Evolutionary conservation across 495 filamentous ascomycete species (phyloP), one percentile per base, ranked within the genome.

Genomic region (Xeromyces bisporus): DNA sequence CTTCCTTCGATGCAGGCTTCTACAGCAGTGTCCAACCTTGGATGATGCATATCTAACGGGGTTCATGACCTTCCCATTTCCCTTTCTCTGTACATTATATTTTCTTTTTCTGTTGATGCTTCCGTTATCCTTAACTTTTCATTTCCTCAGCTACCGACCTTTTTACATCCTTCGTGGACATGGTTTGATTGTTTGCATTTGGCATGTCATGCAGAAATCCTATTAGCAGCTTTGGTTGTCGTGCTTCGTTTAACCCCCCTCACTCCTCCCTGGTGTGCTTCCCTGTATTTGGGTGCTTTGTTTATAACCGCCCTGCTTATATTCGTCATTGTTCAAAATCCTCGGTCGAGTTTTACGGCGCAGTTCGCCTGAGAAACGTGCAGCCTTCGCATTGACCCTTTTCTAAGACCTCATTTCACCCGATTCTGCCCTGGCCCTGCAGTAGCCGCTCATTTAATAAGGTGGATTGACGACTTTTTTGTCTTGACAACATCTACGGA

Each of bases 81-180:
- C 21, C 18, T 21, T 31, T 20, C 14, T 31, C 3, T 31, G 9
- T 14, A n/a, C 13, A 14, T n/a, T 6, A 29, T 29, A 16, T 15
- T n/a, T 31, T 9, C 16, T 31, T 15, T 8, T 10, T 20, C 29
- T 4, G 20, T 21, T 31, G 10, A 11, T 6, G 6, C 29, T 11
- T n/a, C 9, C 13, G 21, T 31, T 6, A 3, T 16, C 18, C 21
- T 3, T 17, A 20, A 9, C 20, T 23, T 21, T 15, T 17, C 3
- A 5, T 15, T 15, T 3, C 10, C 4, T 23, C 18, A 21, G 17
- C 28, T 27, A 17, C 25, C 35, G 38, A 35, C 42, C 39, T 44
- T 38, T 32, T 40, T 41, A 39, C 39, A 38, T 44, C 33, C 29
- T 37, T 30, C 25, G 27, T 29, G 32, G 18, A 34, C 24, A 36